Evolutionary conservation across 164 flowering plant genomes (phyloP).

Genomic region (Umbilicus rupestris): DNA sequence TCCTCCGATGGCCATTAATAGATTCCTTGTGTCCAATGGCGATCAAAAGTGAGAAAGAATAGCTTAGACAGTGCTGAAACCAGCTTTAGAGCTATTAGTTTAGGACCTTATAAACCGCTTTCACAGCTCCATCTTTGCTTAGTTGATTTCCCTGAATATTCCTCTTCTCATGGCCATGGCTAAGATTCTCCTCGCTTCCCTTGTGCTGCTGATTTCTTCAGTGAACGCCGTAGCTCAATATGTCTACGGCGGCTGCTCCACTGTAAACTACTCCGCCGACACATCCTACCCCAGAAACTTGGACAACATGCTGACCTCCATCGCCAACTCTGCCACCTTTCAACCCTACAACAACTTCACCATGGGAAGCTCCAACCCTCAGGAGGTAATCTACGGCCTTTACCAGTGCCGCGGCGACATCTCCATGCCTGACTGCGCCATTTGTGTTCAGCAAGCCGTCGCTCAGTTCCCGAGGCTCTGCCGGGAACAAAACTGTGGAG

Average conservation of each 20-base stretch:
- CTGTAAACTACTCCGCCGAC: slow-evolving; percentile 33
- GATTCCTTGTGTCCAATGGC: not conserved
- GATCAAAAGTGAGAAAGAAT: not conserved
- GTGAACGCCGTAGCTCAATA: not conserved
- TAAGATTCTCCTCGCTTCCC: not conserved
- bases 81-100: not conserved
- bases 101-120: not conserved
- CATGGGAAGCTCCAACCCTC: slow-evolving; percentile 34
- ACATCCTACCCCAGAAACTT: slow-evolving; percentile 56
- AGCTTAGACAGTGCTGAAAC: not conserved
- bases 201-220: not conserved
- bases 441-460: slow-evolving; percentile 53
- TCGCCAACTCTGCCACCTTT: slow-evolving; percentile 80
- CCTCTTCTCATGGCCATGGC: not conserved
- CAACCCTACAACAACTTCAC: slow-evolving; percentile 73
- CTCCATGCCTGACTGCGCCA: slow-evolving; percentile 70
- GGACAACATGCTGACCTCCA: slow-evolving; percentile 78
- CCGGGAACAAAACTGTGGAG: slow-evolving; percentile 41
- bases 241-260: slow-evolving; percentile 64
- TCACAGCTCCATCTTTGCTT: not conserved
- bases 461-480: slow-evolving; percentile 44
- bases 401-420: slow-evolving; percentile 90
- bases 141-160: not conserved
- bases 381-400: slow-evolving; percentile 60
- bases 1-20: not conserved